phyloP scores from a whole-genome alignment of 208 protist genomes.

The Phytomonas sp. region DNA sequence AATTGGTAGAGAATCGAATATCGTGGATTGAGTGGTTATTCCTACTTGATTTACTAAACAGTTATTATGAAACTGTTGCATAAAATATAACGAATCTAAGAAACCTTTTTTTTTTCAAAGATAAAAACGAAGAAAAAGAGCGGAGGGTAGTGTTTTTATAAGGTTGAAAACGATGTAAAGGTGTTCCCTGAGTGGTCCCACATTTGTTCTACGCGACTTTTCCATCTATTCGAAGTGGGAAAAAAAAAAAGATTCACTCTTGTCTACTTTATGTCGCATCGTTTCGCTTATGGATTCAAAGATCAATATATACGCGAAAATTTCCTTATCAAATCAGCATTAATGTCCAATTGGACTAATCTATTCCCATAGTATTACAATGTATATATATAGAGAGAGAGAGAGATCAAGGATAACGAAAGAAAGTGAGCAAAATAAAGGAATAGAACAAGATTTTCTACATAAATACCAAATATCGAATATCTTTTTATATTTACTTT shows the following conservation, averaged over 20 bases:
- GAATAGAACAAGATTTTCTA: background rate
- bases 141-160: background rate
- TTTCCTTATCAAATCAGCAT: background rate
- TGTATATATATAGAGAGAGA: background rate
- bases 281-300: background rate
- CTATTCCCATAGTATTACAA: conserved; percentile 4
- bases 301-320: background rate
- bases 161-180: background rate
- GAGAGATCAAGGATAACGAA: background rate
- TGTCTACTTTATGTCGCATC: background rate
- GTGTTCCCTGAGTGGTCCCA: background rate
- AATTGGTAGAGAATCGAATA: background rate
- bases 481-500: background rate
- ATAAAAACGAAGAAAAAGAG: conserved; percentile 5
- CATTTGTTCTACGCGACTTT: background rate
- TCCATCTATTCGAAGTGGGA: background rate
- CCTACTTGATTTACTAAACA: background rate
- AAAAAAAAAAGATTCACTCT: background rate
- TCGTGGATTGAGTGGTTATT: background rate
- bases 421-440: background rate
- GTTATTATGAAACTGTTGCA: background rate
- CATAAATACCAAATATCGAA: background rate
- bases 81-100: background rate
- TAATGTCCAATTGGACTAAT: background rate
- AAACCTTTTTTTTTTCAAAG: background rate